Percentiles rank a stretch among this genome's conserved stretches.
These are phyloP conservation scores for Serendipita sp. DNA, from an alignment of 768 basidiomycete species.

Conservation along the genomic window DNA sequence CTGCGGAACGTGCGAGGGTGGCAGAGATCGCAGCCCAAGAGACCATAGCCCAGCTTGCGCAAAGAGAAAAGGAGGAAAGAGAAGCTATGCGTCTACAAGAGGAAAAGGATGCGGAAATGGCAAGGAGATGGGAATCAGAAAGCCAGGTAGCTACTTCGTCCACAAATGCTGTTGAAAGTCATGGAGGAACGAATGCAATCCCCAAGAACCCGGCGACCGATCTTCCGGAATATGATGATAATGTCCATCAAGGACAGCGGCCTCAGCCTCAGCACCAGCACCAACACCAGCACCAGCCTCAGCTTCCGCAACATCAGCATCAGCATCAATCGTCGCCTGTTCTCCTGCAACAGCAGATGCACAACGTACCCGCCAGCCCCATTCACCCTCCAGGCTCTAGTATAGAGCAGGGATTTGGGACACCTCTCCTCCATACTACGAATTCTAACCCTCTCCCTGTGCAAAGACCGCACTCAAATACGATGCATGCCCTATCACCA, in stretches of 20 bases:
- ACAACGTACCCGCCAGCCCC: too few relatives aligned
- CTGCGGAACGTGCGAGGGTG: background rate
- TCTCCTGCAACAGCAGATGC: background rate
- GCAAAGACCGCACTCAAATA: background rate
- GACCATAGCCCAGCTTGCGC: background rate
- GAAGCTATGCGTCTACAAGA: background rate
- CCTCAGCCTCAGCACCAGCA: background rate
- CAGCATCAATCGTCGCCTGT: background rate
- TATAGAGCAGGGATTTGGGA: background rate
- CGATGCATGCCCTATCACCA: background rate
- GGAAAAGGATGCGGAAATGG: slow-evolving; percentile 4
- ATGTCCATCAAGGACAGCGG: background rate
- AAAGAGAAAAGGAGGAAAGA: background rate
- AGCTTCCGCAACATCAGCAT: background rate
- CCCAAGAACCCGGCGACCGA: background rate
- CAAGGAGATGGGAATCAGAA: background rate
- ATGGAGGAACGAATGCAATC: background rate
- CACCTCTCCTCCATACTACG: too few relatives aligned
- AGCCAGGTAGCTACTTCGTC: background rate
- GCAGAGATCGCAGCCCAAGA: background rate
- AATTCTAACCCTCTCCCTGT: background rate
- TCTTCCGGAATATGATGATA: background rate
- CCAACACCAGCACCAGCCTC: background rate
- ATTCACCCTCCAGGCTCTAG: background rate
- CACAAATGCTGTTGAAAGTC: background rate